Conservation (phyloP, 2,329 filamentous ascomycete genomes). For the Colletotrichum agaves region DNA sequence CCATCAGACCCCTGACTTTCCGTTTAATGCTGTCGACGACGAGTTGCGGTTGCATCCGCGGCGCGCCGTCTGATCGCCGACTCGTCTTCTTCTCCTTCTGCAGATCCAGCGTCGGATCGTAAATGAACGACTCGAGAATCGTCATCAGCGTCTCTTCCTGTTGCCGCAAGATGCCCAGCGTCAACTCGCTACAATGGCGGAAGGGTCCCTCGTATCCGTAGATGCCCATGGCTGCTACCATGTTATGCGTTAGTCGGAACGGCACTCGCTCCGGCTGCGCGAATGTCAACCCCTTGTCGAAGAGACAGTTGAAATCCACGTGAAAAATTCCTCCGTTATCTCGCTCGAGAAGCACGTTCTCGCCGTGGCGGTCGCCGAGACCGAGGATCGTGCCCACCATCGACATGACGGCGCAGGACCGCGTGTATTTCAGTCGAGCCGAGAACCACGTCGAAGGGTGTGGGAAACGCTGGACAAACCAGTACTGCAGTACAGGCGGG, state of each 20-base stretch:
- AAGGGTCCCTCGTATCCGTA: constrained; percentile 96
- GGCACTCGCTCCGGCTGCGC: constrained; percentile 94
- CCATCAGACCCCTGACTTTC: constrained; percentile 86
- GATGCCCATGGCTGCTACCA: constrained; percentile 96
- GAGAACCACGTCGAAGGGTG: constrained; percentile 93
- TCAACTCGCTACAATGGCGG: constrained; percentile 89
- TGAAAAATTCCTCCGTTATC: constrained; percentile 94
- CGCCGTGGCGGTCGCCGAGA: constrained; percentile 93
- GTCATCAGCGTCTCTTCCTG: constrained; percentile 98
- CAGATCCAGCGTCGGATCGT: constrained; percentile 95
- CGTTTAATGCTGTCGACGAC: constrained; percentile 90
- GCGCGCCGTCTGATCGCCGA: constrained; percentile 49
- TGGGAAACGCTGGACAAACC: constrained; percentile 96
- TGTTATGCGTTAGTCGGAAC: constrained; percentile 97
- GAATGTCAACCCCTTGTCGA: constrained; percentile 97
- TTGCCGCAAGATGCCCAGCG: constrained; percentile 83
- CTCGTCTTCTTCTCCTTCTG: constrained; percentile 75
- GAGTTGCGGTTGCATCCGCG: constrained; percentile 69
- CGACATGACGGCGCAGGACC: constrained; percentile 98
- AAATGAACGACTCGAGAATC: constrained; percentile 94
- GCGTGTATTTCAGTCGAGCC: constrained; percentile 87
- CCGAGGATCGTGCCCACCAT: constrained; percentile 97
- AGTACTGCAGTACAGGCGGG: constrained; percentile 86
- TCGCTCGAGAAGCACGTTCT: constrained; percentile 96
- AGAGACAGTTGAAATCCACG: constrained; percentile 99